These are phyloP conservation scores for Aspergillus proliferans DNA, from an alignment of 2,329 filamentous ascomycete species.

Conservation along the genomic window DNA sequence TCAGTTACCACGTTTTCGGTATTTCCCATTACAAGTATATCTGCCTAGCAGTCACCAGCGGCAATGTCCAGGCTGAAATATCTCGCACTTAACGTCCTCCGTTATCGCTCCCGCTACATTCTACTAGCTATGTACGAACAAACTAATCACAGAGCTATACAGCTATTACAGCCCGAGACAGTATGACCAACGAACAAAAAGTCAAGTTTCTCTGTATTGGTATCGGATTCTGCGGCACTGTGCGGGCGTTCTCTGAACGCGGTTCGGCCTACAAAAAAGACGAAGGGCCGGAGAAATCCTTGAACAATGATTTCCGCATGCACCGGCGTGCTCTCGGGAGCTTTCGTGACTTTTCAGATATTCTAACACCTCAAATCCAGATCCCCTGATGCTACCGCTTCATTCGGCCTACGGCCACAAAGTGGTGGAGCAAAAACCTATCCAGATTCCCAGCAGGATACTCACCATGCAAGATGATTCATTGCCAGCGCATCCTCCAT, in stretches of 20 bases:
- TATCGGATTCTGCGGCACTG: slow-evolving; percentile 26
- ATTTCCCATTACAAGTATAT: too few species aligned
- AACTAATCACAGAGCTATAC: too few species aligned
- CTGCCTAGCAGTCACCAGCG: too few species aligned
- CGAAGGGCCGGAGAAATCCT: slow-evolving; percentile 21
- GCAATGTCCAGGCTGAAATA: too few species aligned
- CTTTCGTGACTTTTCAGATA: too few species aligned
- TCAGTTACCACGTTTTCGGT: too few species aligned
- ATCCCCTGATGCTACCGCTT: slow-evolving; percentile 22
- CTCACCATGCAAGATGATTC: slow-evolving; percentile 29
- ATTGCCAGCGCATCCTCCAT: slow-evolving; percentile 32
- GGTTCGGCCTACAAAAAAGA: slow-evolving; percentile 27
- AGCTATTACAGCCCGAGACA: too few species aligned
- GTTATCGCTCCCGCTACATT: too few species aligned
- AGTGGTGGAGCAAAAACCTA: slow-evolving; percentile 24
- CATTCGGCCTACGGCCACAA: slow-evolving; percentile 12
- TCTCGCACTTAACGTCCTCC: too few species aligned
- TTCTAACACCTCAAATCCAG: slow-evolving; percentile 4
- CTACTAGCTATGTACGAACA: too few species aligned
- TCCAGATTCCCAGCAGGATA: slow-evolving; percentile 21
- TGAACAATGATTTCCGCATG: slow-evolving; percentile 28
- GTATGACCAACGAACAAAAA: too few species aligned
- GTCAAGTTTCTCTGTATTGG: slow-evolving; percentile 15
- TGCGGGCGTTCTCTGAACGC: slow-evolving; percentile 20
- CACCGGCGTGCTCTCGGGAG: slow-evolving; percentile 11